phyloP scores from a whole-genome alignment of 2,329 filamentous ascomycete species.

The Botrytis byssoidea region DNA sequence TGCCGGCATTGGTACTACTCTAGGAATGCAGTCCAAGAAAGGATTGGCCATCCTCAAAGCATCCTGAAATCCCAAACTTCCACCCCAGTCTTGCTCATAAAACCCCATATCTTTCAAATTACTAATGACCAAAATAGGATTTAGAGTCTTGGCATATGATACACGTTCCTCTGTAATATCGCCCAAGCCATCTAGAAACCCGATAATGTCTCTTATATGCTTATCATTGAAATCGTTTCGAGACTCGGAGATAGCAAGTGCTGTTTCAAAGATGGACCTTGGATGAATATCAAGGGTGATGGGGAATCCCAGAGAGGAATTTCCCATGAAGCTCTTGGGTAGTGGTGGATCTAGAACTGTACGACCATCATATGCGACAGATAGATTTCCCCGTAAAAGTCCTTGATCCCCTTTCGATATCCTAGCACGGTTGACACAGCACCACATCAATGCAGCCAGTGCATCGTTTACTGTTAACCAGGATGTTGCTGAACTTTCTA shows the following conservation, averaged over 20 bases:
- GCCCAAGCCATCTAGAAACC: neutral
- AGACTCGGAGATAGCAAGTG: constrained; percentile 6
- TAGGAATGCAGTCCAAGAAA: constrained; percentile 7
- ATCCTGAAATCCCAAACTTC: neutral
- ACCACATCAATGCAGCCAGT: constrained; percentile 4
- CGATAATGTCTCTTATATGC: constrained; percentile 1
- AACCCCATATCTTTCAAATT: constrained; percentile 14
- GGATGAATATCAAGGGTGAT: constrained; percentile 17
- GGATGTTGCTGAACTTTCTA: neutral
- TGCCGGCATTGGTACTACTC: constrained; percentile 6
- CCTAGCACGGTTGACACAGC: constrained; percentile 5
- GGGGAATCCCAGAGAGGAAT: neutral
- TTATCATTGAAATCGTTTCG: constrained; percentile 8
- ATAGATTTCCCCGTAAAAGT: neutral
- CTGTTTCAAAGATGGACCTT: neutral
- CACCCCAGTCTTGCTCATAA: constrained; percentile 10
- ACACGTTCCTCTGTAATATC: constrained; percentile 13
- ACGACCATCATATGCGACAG: constrained; percentile 3
- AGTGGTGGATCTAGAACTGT: neutral
- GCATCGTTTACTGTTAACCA: constrained; percentile 14
- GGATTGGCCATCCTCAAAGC: neutral
- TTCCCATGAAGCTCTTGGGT: constrained; percentile 4
- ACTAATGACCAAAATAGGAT: constrained; percentile 12
- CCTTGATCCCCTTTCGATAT: neutral
- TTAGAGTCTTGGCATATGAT: constrained; percentile 2